phyloP scores from a whole-genome alignment of 176 grass and related monocot species.

The Oryza nivara region DNA sequence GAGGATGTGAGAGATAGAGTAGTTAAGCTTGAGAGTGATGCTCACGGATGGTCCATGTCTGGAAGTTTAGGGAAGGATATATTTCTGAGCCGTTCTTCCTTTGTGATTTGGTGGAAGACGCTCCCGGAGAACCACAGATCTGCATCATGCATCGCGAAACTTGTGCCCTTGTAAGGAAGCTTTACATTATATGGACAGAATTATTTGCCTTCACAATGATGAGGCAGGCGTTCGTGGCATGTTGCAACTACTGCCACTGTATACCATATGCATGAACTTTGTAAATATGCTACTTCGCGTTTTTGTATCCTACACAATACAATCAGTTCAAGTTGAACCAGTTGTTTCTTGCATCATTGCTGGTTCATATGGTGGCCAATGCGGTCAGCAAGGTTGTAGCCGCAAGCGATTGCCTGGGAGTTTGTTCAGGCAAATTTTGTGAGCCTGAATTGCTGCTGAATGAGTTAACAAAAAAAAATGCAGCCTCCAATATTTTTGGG shows the following conservation, averaged over 20 bases:
- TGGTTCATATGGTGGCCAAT: background rate
- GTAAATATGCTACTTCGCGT: conserved; percentile 8
- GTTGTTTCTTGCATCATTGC: background rate
- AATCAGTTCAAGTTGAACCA: background rate
- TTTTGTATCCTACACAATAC: background rate
- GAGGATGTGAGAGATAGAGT: conserved; percentile 64
- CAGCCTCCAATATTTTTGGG: too few species aligned
- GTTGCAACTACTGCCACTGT: background rate
- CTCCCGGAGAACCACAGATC: conserved; percentile 71
- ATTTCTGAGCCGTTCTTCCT: conserved; percentile 70
- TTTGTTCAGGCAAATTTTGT: too few species aligned
- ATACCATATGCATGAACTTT: conserved; percentile 9
- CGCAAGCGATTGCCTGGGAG: too few species aligned
- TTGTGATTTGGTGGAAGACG: conserved; percentile 88
- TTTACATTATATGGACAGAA: background rate
- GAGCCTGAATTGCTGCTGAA: too few species aligned
- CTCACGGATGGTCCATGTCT: conserved; percentile 59
- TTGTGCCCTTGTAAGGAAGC: conserved; percentile 21
- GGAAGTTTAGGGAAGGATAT: conserved; percentile 73
- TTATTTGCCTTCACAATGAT: background rate
- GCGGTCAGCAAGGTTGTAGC: background rate
- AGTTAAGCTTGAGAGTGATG: conserved; percentile 67
- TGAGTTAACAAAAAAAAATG: too few species aligned
- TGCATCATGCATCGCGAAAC: conserved; percentile 62
- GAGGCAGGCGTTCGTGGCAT: conserved; percentile 17